Base-by-base conservation (phyloP, 441 rosid genomes). In the Adansonia rubrostipa region DNA sequence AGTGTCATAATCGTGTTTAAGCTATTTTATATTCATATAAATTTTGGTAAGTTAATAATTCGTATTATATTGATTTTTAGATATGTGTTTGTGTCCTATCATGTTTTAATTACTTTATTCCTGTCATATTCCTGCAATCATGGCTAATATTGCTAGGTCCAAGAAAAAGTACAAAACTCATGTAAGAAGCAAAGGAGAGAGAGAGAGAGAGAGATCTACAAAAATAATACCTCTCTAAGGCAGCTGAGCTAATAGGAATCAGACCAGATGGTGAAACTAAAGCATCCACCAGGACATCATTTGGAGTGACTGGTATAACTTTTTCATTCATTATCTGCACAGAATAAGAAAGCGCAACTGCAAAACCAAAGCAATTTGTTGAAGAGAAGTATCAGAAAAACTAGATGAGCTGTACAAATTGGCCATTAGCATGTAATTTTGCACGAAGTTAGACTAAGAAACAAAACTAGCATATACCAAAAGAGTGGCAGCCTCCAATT, bases 261-360 rank as follows among this genome's bases (percentile, higher is more conserved):
- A 90, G 85, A 17, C 97, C 94, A 68, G 92, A 84, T 47, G 96
- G 90, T 77, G 95, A 78, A 73, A 91, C 92, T 54, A 95, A 91
- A 76, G 94, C 97, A 81, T 91, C 97, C 20, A 93, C 86, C 63
- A 82, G 79, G 47, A 90, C 82, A 82, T 93, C 96, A 53, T 83
- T 81, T 9, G 84, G 76, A 71, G 98, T 91, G 63, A 89, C 69
- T 19, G 98, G 90, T 83, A 95, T 84, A 67, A 78, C 71, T 81
- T 89, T 71, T 79, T 89, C 92, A 80, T 95, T 92, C 81, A 92
- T 63, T 79, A 91, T 90, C 87, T 95, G 99, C 69, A 82, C 53
- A 9, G 95, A 93, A 71, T 93, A 95, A 72, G 99, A 92, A 75
- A 93, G 88, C 24, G 96, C 97, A 84, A 91, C 98, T 92, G 88